Conservation (phyloP, 2,329 filamentous ascomycete species). For the Remersonia thermophila region DNA sequence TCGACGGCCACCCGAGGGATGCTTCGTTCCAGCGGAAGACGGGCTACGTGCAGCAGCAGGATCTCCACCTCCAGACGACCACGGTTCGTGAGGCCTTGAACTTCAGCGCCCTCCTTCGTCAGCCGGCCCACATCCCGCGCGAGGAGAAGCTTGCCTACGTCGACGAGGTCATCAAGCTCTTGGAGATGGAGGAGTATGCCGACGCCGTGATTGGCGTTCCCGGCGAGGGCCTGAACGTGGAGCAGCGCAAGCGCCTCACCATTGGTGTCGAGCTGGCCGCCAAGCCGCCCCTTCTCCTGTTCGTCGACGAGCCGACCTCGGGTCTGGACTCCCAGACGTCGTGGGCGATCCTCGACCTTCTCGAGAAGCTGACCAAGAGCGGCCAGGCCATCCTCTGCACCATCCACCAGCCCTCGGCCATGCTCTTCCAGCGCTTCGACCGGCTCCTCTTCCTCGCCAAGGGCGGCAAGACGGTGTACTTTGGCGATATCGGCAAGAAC, state of each 20-base stretch:
- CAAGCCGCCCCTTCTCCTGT: constrained; percentile 78
- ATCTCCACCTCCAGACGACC: constrained; percentile 72
- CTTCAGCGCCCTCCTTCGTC: constrained; percentile 76
- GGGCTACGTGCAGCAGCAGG: constrained; percentile 85
- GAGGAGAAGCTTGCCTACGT: constrained; percentile 79
- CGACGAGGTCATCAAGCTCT: constrained; percentile 76
- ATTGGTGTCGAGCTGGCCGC: constrained; percentile 95
- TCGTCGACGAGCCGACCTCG: constrained; percentile 90
- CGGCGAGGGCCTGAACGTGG: constrained; percentile 69
- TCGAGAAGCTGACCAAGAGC: constrained; percentile 79
- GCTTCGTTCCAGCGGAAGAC: constrained; percentile 83
- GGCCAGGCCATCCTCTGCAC: constrained; percentile 94
- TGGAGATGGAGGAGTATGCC: constrained; percentile 83
- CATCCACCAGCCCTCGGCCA: constrained; percentile 92
- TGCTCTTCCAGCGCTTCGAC: constrained; percentile 87
- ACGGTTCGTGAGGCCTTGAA: constrained; percentile 81
- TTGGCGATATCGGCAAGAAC: constrained; percentile 64
- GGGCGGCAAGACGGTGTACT: constrained; percentile 70
- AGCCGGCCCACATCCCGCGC: constrained; percentile 59
- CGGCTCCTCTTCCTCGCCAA: constrained; percentile 65
- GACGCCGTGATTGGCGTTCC: constrained; percentile 85
- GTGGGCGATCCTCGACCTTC: constrained; percentile 78
- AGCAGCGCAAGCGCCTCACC: constrained; percentile 65
- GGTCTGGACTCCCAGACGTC: constrained; percentile 89
- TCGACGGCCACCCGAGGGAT: constrained; percentile 55